Evolutionary conservation across 371 early-diverging fungal species (phyloP), one percentile per base, ranked within the genome.

Genomic region (Mucor saturninus): DNA sequence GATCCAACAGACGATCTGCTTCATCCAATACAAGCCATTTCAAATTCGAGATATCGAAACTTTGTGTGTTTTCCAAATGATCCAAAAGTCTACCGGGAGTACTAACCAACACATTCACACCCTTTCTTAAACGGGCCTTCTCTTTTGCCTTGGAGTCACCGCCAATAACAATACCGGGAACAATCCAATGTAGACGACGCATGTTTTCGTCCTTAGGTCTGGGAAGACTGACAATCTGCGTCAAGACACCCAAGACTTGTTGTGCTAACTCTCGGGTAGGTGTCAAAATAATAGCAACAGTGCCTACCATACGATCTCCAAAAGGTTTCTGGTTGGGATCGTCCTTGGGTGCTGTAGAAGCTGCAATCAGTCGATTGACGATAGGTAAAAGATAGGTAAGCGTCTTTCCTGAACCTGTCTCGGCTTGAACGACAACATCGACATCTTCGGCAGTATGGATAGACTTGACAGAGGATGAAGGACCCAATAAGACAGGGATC

Each of bases 331-430:
- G 53, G 9, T 21, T 37, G n/a, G 29, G 64, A 9, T 70, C 67
- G 54, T 64, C 65, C 58, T 69, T 68, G 14, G 59, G 66, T 56
- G 64, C 38, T 40, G 82, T 68, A 37, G 79, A 74, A 0, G 78
- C 74, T 1, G 74, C 76, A 11, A 80, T 64, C 42, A 87, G 59
- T 21, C 79, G 76, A 53, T 87, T 80, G 51, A 90, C 67, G 46
- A 90, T 86, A 5, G 99, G 99, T 35, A 99, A 73, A 21, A 99
- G 80, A 73, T 95, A 99, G 2, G 99, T 89, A 31, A 98, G 80
- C 0, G 99, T 99, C 74, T 99, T 99, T 38, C 99, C 99, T 8
- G 97, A 95, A 39, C 99, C 99, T 6, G 99, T 99, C 62, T 94
- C 91, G 1, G 99, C 94, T 69, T 97, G 95, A 35, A 98, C 89